Evolutionary conservation across 176 grass and related monocot genomes (phyloP), one percentile per base, ranked within the genome.

Genomic region (Avena eriantha): DNA sequence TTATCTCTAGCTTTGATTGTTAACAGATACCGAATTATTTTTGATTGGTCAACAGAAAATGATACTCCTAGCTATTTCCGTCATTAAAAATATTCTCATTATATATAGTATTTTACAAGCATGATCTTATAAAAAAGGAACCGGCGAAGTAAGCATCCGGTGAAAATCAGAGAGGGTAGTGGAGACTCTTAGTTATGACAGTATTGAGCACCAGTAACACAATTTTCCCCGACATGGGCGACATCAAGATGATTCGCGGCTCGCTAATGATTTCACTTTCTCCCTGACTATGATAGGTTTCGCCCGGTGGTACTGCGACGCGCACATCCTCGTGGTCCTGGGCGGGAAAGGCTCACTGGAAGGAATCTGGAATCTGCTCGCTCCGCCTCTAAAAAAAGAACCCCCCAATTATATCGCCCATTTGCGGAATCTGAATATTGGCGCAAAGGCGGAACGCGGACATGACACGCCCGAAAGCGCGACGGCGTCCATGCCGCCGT

Each of bases 351-450:
- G 21, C 21, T 1, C 11, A 10, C 15, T 19, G 86, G 90, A 91
- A 88, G 86, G 90, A 91, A 88, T 85, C 90, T 91, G 82, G 90
- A 81, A 88, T 88, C 90, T 91, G 77, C 5, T 19, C 53, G 53
- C 86, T 85, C 82, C 63, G 45, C 90, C 78, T 81, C 90, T 29
- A 48, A 39, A 69, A 47, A 47, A 47, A 47, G 2, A 2, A 60
- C 82, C 0, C 4, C 77, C 82, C 86, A 88, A 88, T 88, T 85
- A 91, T 91, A 48, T 56, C 76, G 23, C 21, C 90, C 90, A 91
- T 88, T 91, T 88, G 46, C 82, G 43, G 90, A 88, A 91, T 88
- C 90, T 84, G 90, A 88, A 91, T 59, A 82, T 77, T 87, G 63
- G 68, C 36, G 15, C 11, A 75, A 84, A 80, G 82, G 82, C 31